phyloP scores from a whole-genome alignment of 805 yeast genomes.

The Ogataea paradorogensis region DNA sequence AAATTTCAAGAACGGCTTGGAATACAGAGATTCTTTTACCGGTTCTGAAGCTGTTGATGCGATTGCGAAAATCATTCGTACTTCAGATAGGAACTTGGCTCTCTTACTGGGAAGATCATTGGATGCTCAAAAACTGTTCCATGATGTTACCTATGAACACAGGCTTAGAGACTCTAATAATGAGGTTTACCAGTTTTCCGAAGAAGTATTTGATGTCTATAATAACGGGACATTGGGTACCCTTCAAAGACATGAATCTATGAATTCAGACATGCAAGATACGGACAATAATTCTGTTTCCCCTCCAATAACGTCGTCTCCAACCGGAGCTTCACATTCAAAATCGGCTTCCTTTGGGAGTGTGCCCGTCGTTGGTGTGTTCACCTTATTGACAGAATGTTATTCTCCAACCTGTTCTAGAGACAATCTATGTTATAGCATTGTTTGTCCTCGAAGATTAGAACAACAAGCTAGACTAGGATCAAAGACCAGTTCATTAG shows the following conservation, averaged over 20 bases:
- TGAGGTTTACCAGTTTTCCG: conserved; percentile 85
- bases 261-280: conserved; percentile 20
- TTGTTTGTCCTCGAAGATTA: conserved; percentile 92
- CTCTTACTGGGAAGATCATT: conserved; percentile 83
- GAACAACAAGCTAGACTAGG: conserved; percentile 94
- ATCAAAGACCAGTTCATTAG: conserved; percentile 79
- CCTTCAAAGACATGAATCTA: conserved; percentile 28
- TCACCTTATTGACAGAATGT: conserved; percentile 88
- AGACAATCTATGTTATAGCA: conserved; percentile 84
- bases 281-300: conserved; percentile 14
- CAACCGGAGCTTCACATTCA: conserved; percentile 11
- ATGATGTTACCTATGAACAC: conserved; percentile 94
- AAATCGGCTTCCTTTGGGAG: conserved; percentile 3
- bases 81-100: conserved; percentile 89
- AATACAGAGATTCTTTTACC: conserved; percentile 89
- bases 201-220: conserved; percentile 39
- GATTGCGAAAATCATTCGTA: conserved; percentile 80
- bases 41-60: conserved; percentile 93
- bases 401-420: conserved; percentile 96
- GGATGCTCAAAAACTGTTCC: conserved; percentile 92
- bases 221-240: conserved; percentile 13
- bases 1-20: conserved; percentile 84
- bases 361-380: conserved; percentile 75
- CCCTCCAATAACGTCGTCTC: conserved; percentile 17
- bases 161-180: conserved; percentile 80